Base-by-base conservation (phyloP, 164 flowering plant genomes). In the Protea cynaroides region DNA sequence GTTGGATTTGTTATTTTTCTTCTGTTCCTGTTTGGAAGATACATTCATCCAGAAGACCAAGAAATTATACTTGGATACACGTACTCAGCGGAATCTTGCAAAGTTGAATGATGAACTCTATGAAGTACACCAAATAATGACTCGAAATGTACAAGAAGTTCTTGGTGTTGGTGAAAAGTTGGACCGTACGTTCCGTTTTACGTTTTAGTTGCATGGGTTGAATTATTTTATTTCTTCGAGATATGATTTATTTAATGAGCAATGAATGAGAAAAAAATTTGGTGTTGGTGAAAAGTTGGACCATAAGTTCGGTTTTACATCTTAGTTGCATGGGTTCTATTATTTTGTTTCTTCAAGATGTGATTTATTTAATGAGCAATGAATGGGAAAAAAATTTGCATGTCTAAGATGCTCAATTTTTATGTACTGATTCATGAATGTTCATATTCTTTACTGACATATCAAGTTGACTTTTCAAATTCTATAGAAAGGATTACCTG, bases 131-230 rank as follows among this genome's bases (percentile, higher is more conserved):
- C 96, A 92, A 70, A 87, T 92, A 68, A 92, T 87, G 97, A 92
- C 97, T 57, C 94, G 96, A 53, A 92, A 92, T 83, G 96, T 92
- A 9, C 97, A 92, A 75, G 97, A 92, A 75, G 97, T 92, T 66
- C 94, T 92, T 72, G 97, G 97, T 62, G 97, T 92, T 73, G 97
- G 97, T 69, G 97, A 92, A 84, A 89, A 92, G 69, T 69, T 92
- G 76, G 96, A 92, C 69, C 94, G 97, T 89, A 83, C 84, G 94
- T 70, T 61, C 23, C 17, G 19, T n/a, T 25, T 60, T 65, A 43
- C 19, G n/a, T 63, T 11, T 11, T 61, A 18, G 22, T 24, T 9
- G 14, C 9, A 4, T 62, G 9, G 1, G 11, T 4, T 50, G 19
- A 19, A 18, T 7, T 2, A 17, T 12, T 18, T 62, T 21, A 1